Percentiles rank a stretch among this genome's conserved stretches.
phyloP scores from a whole-genome alignment of 805 yeast genomes.

The Hanseniaspora thailandica region DNA sequence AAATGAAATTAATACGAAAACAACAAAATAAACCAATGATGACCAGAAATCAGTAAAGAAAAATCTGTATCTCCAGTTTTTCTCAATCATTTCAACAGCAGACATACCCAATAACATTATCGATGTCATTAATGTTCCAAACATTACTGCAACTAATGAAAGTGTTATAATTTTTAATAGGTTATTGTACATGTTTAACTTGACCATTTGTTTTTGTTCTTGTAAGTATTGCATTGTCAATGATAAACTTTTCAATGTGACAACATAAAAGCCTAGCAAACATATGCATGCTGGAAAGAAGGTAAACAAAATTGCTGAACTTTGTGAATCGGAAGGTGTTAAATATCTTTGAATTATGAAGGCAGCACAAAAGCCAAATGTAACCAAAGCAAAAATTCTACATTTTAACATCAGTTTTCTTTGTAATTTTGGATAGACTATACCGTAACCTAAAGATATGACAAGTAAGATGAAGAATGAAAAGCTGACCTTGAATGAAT shows the following conservation, averaged over 20 bases:
- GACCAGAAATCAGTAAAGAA: constrained; percentile 93
- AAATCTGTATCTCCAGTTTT: constrained; percentile 85
- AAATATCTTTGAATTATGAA: constrained; percentile 46
- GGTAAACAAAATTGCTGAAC: constrained; percentile 42
- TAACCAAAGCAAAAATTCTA: constrained; percentile 45
- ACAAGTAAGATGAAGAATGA: constrained; percentile 77
- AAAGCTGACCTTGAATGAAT: constrained; percentile 71
- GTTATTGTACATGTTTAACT: constrained; percentile 72
- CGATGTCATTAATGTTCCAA: constrained; percentile 59
- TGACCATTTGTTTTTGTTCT: constrained; percentile 83
- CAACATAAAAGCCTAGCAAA: constrained; percentile 59
- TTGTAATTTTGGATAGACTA: constrained; percentile 76
- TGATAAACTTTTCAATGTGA: constrained; percentile 61
- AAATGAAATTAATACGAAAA: constrained; percentile 72
- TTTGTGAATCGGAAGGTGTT: constrained; percentile 39
- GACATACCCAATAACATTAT: constrained; percentile 64
- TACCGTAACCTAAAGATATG: constrained; percentile 87
- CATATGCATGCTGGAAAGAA: constrained; percentile 63
- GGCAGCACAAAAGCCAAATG: constrained; percentile 43
- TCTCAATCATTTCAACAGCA: constrained; percentile 63
- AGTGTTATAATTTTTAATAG: constrained; percentile 63
- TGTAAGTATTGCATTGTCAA: constrained; percentile 61
- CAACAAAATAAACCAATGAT: constrained; percentile 69
- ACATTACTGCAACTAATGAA: constrained; percentile 57
- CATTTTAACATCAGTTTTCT: constrained; percentile 62